Evolutionary conservation across 805 yeast genomes (phyloP).

Genomic region (Spathaspora girioi): DNA sequence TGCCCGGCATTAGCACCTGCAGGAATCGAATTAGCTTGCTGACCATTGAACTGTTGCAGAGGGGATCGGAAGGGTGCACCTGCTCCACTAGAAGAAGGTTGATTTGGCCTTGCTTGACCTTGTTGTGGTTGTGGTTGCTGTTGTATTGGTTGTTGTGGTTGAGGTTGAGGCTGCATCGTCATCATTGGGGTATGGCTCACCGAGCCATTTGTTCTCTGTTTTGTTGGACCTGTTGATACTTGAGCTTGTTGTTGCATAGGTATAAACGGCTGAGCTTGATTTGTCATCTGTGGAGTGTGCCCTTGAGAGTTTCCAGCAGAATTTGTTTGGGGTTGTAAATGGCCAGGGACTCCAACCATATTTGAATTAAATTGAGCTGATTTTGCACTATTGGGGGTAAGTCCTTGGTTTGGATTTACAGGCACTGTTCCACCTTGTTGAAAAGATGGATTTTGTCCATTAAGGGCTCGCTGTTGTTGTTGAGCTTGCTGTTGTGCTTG

Average conservation of each 20-base stretch:
- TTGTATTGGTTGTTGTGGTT: slow-evolving; percentile 8
- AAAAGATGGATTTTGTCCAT: slow-evolving; percentile 1
- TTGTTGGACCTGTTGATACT: neutral
- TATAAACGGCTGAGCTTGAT: slow-evolving; percentile 17
- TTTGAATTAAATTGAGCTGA: slow-evolving; percentile 9
- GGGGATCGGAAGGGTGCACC: neutral
- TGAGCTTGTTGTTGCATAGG: slow-evolving; percentile 9
- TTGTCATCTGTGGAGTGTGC: slow-evolving; percentile 29
- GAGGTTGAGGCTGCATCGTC: slow-evolving; percentile 24
- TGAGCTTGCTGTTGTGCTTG: slow-evolving; percentile 6
- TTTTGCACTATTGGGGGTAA: slow-evolving; percentile 6
- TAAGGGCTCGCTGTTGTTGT: neutral
- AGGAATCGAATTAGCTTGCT: neutral
- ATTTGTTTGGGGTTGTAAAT: neutral
- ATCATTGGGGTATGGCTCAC: slow-evolving; percentile 16
- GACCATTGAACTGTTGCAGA: neutral
- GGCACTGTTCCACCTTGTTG: slow-evolving; percentile 9
- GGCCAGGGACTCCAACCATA: slow-evolving; percentile 1
- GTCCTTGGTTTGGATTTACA: slow-evolving; percentile 11
- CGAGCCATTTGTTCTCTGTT: slow-evolving; percentile 11
- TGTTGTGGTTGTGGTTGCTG: neutral
- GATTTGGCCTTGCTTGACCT: neutral
- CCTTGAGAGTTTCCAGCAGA: slow-evolving; percentile 16
- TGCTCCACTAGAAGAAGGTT: neutral
- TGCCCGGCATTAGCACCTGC: neutral